Evolutionary conservation across 768 basidiomycete species (phyloP).

Genomic region (Lactifluus volemus): DNA sequence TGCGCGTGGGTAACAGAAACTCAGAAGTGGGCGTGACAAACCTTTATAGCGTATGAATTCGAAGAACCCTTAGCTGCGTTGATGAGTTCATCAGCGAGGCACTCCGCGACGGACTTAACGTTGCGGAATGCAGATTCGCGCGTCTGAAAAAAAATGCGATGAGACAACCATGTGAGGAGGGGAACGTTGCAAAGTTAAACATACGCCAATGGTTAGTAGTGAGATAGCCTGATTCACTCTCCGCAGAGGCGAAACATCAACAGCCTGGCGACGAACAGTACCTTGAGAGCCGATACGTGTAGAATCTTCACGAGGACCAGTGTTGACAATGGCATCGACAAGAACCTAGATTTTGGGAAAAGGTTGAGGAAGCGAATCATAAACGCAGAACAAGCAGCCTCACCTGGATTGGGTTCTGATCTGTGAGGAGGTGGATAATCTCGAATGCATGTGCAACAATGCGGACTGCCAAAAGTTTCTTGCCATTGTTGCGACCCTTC

Average conservation of each 20-base stretch:
- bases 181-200: conserved; percentile 25
- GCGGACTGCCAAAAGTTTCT: conserved; percentile 97
- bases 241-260: conserved; percentile 97
- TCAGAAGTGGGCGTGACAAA: conserved; percentile 27
- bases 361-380: not conserved
- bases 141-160: conserved; percentile 44
- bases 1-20: not conserved
- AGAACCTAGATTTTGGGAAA: conserved; percentile 49
- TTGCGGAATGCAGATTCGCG: conserved; percentile 99
- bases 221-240: conserved; percentile 97
- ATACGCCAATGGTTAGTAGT: conserved; percentile 90
- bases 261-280: conserved; percentile 98
- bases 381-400: conserved; percentile 21
- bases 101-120: conserved; percentile 98
- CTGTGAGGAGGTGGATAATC: conserved; percentile 98
- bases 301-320: conserved; percentile 98
- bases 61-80: conserved; percentile 99
- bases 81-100: conserved; percentile 98
- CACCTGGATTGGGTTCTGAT: conserved; percentile 99
- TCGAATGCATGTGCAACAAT: conserved; percentile 99
- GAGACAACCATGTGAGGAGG: not conserved
- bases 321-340: conserved; percentile 99
- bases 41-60: conserved; percentile 99
- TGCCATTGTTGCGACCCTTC: conserved; percentile 99
- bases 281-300: conserved; percentile 99